Evolutionary conservation across 768 basidiomycete species (phyloP).

Genomic region (Termitomyces sp.): DNA sequence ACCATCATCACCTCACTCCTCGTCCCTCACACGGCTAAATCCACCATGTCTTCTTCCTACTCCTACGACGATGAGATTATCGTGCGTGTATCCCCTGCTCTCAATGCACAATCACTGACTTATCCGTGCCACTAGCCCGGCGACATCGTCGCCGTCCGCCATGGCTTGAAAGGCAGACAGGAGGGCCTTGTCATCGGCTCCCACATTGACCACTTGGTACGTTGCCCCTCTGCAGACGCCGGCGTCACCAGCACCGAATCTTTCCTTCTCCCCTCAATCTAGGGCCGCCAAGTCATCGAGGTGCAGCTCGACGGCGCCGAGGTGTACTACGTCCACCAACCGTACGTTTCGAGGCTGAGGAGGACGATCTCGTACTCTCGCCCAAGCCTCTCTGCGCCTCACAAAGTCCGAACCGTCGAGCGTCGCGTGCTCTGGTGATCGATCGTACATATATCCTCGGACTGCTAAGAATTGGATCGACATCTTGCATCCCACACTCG

Average conservation of each 20-base stretch:
- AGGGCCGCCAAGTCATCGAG: constrained; percentile 82
- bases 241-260: not conserved
- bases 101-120: not conserved
- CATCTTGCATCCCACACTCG: not conserved
- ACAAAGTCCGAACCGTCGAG: constrained; percentile 54
- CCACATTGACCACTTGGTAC: constrained; percentile 62
- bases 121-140: constrained; percentile 45
- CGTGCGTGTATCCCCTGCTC: constrained; percentile 10
- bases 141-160: constrained; percentile 74
- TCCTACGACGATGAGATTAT: constrained; percentile 28
- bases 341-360: constrained; percentile 71
- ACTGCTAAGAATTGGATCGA: not conserved
- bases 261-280: not conserved
- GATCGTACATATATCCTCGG: not conserved
- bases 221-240: constrained; percentile 17
- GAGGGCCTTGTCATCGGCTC: constrained; percentile 81
- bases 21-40: not conserved
- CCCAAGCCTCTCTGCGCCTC: constrained; percentile 24
- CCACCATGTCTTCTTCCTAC: constrained; percentile 23
- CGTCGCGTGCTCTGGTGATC: constrained; percentile 72
- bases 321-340: constrained; percentile 71
- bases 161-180: constrained; percentile 53
- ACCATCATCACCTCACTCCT: not conserved
- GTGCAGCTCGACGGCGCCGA: constrained; percentile 70
- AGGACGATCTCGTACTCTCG: constrained; percentile 63